phyloP scores from a whole-genome alignment of 306 rosid species.

The apple (Malus domestica) region ASM211411v1 NC_041796.1:260501-261000 shows the following conservation, averaged over 20 bases:
- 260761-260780: not conserved
- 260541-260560: not conserved
- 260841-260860: slow-evolving; percentile 57
- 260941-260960: slow-evolving; percentile 95
- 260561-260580: slow-evolving; percentile 16
- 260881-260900: slow-evolving; percentile 88
- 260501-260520: not conserved
- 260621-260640: not conserved
- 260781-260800: not conserved
- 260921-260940: slow-evolving; percentile 81
- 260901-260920: slow-evolving; percentile 92
- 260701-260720: not conserved
- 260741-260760: not conserved
- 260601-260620: slow-evolving; percentile 37
- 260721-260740: not conserved
- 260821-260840: not conserved
- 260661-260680: not conserved
- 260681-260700: not conserved
- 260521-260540: slow-evolving; percentile 3
- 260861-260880: slow-evolving; percentile 67
- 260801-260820: not conserved
- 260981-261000: slow-evolving; percentile 92
- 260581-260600: slow-evolving; percentile 17
- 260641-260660: not conserved
- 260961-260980: slow-evolving; percentile 96